Evolutionary conservation across 257 asterid genomes (phyloP), one percentile per base, ranked within the genome.

Genomic region (Gentiana dahurica): DNA sequence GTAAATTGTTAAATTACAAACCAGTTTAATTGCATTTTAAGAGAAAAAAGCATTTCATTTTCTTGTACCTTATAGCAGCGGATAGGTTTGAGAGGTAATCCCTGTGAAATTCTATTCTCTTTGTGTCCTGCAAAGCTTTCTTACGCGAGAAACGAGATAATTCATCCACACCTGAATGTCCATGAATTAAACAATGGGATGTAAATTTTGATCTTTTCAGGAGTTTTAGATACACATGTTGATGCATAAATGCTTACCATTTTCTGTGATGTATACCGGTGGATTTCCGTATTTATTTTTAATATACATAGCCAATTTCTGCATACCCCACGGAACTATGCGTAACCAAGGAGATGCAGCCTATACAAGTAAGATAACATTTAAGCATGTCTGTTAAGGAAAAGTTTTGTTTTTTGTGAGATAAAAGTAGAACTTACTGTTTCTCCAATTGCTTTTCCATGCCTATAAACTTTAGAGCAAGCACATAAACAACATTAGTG

Each of bases 261-360:
- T 89, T 77, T 86, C 97, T 1, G 97, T 84, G 57, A 86, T 84
- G 34, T 84, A 68, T 36, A 89, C 75, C 0, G 78, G 64, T 36
- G 97, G 97, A 68, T 89, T 89, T 36, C 75, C 90, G 37, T 89
- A 86, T 65, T 60, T 86, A 60, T 80, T 72, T 64, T 72, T 86
- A 11, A 89, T 70, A 71, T 89, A 62, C 64, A 73, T 82, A 50
- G 82, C 73, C 65, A 89, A 32, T 76, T 84, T 84, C 46, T 90
- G 58, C 37, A 89, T 80, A 12, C 97, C 97, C 94, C 95, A 86
- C 0, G 95, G 95, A 36, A 89, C 95, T 0, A 89, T 72, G 60
- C 69, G 86, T 11, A 89, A 69, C 97, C 97, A 89, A 39, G 50
- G 55, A 5, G 97, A 89, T 3, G 97, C 85, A 4, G 83, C 82